Conservation (phyloP, 208 protist genomes). For the Leishmania turanica region DNA sequence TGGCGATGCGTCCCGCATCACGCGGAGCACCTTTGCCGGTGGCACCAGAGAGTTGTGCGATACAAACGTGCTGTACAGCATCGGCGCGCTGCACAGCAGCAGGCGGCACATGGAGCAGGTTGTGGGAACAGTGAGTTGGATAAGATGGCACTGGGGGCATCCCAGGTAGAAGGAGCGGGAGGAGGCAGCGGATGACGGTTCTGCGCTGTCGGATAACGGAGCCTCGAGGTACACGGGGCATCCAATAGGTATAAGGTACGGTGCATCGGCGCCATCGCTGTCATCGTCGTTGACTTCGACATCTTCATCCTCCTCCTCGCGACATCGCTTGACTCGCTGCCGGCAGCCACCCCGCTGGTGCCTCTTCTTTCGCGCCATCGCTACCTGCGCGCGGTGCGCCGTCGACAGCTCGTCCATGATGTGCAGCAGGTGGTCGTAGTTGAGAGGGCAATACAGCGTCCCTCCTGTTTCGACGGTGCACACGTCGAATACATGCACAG, state of each 20-base stretch:
- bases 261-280: constrained; percentile 5
- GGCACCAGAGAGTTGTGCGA: constrained; percentile 65
- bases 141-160: constrained; percentile 80
- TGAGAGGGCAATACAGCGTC: constrained; percentile 67
- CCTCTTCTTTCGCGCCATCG: background rate
- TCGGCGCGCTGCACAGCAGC: constrained; percentile 69
- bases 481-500: constrained; percentile 83
- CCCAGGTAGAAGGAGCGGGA: constrained; percentile 38
- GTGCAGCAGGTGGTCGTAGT: constrained; percentile 72
- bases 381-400: constrained; percentile 19
- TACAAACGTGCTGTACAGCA: constrained; percentile 69
- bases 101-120: constrained; percentile 79
- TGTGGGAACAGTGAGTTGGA: constrained; percentile 69
- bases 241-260: constrained; percentile 60
- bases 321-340: constrained; percentile 8
- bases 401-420: constrained; percentile 56
- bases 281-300: constrained; percentile 1
- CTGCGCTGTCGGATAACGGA: background rate
- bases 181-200: background rate
- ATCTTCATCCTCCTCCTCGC: constrained; percentile 4
- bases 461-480: constrained; percentile 59
- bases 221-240: constrained; percentile 59
- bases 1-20: background rate
- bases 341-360: constrained; percentile 2
- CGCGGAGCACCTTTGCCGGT: constrained; percentile 20